These are phyloP conservation scores for Verticillium zaregamsianum DNA, from an alignment of 2,329 filamentous ascomycete species.

Conservation along the genomic window DNA sequence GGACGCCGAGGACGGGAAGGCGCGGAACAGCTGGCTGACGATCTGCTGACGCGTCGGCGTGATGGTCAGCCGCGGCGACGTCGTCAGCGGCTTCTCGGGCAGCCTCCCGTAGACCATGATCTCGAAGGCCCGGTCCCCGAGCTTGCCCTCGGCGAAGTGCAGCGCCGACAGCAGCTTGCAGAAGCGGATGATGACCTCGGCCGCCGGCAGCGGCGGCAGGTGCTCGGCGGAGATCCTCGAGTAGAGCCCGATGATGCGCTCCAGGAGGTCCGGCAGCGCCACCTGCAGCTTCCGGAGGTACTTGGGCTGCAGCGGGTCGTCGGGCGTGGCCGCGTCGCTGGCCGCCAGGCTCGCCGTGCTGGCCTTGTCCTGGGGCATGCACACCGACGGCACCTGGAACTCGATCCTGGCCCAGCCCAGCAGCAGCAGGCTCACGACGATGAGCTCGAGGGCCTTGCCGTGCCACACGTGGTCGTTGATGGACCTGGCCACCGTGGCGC, in stretches of 20 bases:
- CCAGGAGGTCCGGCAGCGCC: constrained; percentile 68
- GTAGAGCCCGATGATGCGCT: constrained; percentile 72
- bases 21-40: constrained; percentile 60
- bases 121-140: constrained; percentile 57
- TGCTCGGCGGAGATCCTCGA: constrained; percentile 66
- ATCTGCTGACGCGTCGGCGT: constrained; percentile 60
- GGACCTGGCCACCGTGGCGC: constrained; percentile 69
- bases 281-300: constrained; percentile 50
- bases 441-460: constrained; percentile 87
- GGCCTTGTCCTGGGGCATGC: constrained; percentile 47
- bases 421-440: constrained; percentile 76
- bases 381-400: constrained; percentile 67
- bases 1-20: constrained; percentile 63
- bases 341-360: constrained; percentile 12
- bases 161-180: constrained; percentile 65
- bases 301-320: constrained; percentile 42
- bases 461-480: constrained; percentile 96
- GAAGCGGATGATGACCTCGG: constrained; percentile 70
- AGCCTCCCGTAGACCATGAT: constrained; percentile 62
- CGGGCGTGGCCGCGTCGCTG: constrained; percentile 21
- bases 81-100: constrained; percentile 43
- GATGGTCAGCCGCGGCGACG: constrained; percentile 52
- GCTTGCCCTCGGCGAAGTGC: constrained; percentile 59
- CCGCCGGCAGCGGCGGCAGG: constrained; percentile 65
- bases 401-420: constrained; percentile 80